Base-by-base conservation (phyloP, 192 early-diverging fungal genomes). In the Mortierella hygrophila region DNA sequence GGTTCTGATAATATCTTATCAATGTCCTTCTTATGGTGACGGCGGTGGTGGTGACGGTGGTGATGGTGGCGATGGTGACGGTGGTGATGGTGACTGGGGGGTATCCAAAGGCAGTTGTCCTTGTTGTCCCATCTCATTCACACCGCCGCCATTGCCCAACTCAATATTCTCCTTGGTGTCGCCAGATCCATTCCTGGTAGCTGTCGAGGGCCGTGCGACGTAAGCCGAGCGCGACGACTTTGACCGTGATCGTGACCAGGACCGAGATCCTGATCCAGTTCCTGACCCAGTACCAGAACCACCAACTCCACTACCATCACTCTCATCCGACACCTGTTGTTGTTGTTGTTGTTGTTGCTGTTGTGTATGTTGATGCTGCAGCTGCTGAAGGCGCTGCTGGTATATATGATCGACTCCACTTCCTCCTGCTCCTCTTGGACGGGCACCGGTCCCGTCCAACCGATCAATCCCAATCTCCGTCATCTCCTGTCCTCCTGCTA, bases 251-350 rank as follows among this genome's bases (percentile, higher is more conserved):
- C 60, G 11, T 15, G 60, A 65, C 60, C 60, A 26, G 4, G 26
- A 65, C 11, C 60, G 29, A 15, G 60, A 35, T 65, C 60, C 60
- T 15, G 60, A 65, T 15, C 60, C 60, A 15, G 60, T 32, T 65
- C 60, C 60, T 15, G 60, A 65, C 4, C 60, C 60, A 15, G 60
- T 65, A 32, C 60, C 60, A 32, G 26, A 65, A 21, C 44, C 42
- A 16, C 41, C 68, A 0, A 55, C 75, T 46, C 57, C 75, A 49
- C 60, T 42, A 35, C 63, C 75, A 44, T 55, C 75, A 46, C 60
- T 77, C 13, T 37, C 75, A 76, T 42, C 75, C 20, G 13, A 57
- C 7, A 8, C 23, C 32, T 44, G 47, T 18, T 40, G n/a, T 44
- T n/a, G 16, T 8, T 72, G 47, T 72, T 49, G 26, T 52, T 73